A percentile compares a stretch with the other conserved stretches of the same genome.
Evolutionary conservation across 139 green algal species (phyloP).

Genomic region (Chlorella sp.): DNA sequence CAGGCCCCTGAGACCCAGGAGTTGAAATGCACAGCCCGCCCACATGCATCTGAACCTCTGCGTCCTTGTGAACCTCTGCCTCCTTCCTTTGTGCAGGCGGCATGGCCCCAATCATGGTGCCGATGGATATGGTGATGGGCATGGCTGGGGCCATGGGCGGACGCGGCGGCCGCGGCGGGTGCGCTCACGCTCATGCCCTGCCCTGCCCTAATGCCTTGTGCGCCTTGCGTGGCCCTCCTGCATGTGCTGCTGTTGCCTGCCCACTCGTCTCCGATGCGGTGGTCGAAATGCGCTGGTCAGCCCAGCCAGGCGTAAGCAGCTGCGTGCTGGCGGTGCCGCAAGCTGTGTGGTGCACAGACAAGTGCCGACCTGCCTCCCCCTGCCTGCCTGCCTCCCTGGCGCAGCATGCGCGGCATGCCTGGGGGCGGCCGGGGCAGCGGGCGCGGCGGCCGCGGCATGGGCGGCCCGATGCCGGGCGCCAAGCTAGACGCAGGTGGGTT

Average conservation of each 20-base stretch:
- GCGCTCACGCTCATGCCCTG: neutral
- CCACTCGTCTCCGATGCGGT: no score
- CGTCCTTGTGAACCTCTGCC: neutral
- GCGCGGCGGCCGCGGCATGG: constrained; percentile 33
- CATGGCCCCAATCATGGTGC: constrained; percentile 31
- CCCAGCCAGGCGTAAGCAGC: no score
- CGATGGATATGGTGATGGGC: constrained; percentile 35
- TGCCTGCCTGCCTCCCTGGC: neutral
- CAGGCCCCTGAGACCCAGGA: neutral
- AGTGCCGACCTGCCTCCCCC: no score
- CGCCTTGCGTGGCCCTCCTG: no score
- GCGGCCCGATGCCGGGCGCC: constrained; percentile 15
- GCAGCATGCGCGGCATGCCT: neutral
- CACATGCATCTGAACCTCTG: no score
- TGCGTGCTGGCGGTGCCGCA: no score
- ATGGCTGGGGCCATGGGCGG: constrained; percentile 34
- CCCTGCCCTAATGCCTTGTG: no score
- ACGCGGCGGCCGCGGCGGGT: constrained; percentile 15
- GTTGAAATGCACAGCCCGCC: neutral
- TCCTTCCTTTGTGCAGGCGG: neutral
- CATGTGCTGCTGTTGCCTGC: no score
- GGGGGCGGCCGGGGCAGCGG: constrained; percentile 27
- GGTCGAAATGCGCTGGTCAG: no score
- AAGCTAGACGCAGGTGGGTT: constrained; percentile 26
- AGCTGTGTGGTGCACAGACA: no score